Evolutionary conservation across 768 basidiomycete genomes (phyloP).

Genomic region (Podaxis pistillaris): DNA sequence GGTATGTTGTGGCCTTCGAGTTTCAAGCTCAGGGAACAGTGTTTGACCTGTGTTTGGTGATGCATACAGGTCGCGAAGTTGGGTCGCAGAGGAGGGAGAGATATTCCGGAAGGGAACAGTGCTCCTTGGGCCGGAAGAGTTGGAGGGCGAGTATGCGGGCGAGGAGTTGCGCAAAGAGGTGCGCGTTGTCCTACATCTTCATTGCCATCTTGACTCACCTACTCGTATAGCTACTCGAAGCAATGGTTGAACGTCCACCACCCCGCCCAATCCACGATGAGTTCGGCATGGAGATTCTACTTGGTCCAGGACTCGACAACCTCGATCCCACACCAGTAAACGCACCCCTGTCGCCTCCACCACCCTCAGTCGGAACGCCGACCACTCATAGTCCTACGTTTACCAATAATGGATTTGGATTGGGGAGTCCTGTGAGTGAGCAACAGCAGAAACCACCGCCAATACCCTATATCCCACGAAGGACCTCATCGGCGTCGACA

Average conservation of each 20-base stretch:
- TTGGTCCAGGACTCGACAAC: conserved; percentile 17
- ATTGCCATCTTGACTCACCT: neutral
- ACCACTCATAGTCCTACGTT: conserved; percentile 6
- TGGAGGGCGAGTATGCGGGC: conserved; percentile 86
- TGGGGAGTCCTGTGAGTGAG: conserved; percentile 2
- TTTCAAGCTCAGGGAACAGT: too few species aligned
- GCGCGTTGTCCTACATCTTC: conserved; percentile 20
- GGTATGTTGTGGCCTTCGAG: conserved; percentile 38
- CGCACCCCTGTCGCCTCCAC: conserved; percentile 21
- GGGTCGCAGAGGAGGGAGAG: conserved; percentile 95
- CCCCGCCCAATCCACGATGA: conserved; percentile 70
- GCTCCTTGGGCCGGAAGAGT: conserved; percentile 78
- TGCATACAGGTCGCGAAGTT: conserved; percentile 60
- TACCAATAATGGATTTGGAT: neutral
- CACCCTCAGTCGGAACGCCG: conserved; percentile 25
- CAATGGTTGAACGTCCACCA: conserved; percentile 83
- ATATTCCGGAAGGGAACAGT: conserved; percentile 90
- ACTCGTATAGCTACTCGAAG: conserved; percentile 65
- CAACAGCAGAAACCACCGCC: conserved; percentile 42
- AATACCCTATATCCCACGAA: conserved; percentile 59
- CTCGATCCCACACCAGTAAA: conserved; percentile 6
- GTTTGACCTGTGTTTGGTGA: neutral
- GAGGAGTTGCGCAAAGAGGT: conserved; percentile 86
- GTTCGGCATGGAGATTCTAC: conserved; percentile 41
- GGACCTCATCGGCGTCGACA: conserved; percentile 44